Evolutionary conservation across 2,329 filamentous ascomycete genomes (phyloP).

Genomic region (Microsporum ferrugineum): DNA sequence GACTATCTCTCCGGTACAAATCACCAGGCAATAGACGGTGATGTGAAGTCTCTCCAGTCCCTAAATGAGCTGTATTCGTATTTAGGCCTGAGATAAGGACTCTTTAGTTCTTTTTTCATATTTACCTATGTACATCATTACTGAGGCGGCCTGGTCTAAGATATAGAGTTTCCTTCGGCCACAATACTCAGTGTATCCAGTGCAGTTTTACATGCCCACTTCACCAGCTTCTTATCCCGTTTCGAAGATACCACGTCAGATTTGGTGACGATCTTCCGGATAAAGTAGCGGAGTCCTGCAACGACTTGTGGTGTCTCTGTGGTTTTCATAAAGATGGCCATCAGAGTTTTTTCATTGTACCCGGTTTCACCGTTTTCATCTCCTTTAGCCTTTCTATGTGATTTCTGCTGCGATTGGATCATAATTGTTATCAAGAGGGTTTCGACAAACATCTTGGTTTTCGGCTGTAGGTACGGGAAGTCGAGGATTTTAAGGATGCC

Average conservation of each 20-base stretch:
- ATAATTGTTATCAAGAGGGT: conserved; percentile 67
- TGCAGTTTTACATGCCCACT: conserved; percentile 34
- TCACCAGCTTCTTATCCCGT: conserved; percentile 42
- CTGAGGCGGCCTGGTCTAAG: neutral
- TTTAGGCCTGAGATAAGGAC: conserved; percentile 2
- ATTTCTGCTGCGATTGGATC: conserved; percentile 50
- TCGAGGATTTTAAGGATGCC: conserved; percentile 54
- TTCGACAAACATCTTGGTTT: conserved; percentile 68
- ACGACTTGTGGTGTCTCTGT: conserved; percentile 57
- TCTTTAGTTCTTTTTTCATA: neutral
- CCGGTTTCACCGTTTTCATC: conserved; percentile 19
- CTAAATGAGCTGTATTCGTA: conserved; percentile 9
- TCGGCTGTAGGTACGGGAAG: conserved; percentile 63
- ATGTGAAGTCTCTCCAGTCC: conserved; percentile 6
- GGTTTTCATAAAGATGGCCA: conserved; percentile 55
- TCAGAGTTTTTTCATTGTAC: conserved; percentile 47
- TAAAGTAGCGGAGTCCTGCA: conserved; percentile 65
- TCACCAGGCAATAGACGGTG: neutral
- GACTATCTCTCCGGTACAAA: neutral
- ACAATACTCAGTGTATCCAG: conserved; percentile 32
- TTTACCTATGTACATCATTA: neutral
- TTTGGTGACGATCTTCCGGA: conserved; percentile 62
- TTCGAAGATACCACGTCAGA: conserved; percentile 45
- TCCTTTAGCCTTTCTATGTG: conserved; percentile 13
- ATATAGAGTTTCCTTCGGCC: conserved; percentile 10